phyloP scores from a whole-genome alignment of 2,329 filamentous ascomycete genomes.

The Colletotrichum filicis region DNA sequence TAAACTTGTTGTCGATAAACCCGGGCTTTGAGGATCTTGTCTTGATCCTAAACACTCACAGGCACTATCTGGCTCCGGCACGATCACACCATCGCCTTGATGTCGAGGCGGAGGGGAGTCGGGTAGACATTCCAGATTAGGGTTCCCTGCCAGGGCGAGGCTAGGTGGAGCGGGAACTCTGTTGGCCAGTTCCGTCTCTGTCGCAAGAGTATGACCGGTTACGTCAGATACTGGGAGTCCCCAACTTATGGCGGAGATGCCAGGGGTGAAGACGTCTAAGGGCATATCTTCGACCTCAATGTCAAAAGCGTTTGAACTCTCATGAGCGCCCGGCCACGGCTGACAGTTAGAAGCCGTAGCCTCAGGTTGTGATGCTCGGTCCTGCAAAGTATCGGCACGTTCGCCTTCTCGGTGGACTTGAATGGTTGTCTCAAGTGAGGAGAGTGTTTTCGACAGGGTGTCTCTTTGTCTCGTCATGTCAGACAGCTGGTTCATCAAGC shows the following conservation, averaged over 20 bases:
- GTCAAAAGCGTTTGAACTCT: neutral
- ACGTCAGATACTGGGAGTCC: neutral
- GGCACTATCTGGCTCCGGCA: conserved; percentile 8
- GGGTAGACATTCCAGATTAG: neutral
- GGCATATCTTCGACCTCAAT: neutral
- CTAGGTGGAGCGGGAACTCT: neutral
- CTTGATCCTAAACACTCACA: neutral
- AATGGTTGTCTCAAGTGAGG: conserved; percentile 10
- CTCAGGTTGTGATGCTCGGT: neutral
- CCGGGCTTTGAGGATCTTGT: neutral
- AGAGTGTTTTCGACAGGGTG: neutral
- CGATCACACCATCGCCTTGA: conserved; percentile 1
- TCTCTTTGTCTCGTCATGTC: conserved; percentile 40
- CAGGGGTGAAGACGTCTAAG: neutral
- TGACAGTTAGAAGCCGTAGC: neutral
- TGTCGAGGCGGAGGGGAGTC: neutral
- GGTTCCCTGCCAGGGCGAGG: neutral
- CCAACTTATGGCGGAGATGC: neutral
- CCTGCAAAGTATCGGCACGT: neutral
- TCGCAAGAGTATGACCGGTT: neutral
- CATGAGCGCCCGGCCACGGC: neutral
- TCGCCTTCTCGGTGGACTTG: conserved; percentile 8
- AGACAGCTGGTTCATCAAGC: conserved; percentile 38
- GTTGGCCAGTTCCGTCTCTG: neutral
- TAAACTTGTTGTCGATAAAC: conserved; percentile 19